These are phyloP conservation scores for Pterula multifida DNA, from an alignment of 1,284 basidiomycete species.

Conservation along the genomic window DNA sequence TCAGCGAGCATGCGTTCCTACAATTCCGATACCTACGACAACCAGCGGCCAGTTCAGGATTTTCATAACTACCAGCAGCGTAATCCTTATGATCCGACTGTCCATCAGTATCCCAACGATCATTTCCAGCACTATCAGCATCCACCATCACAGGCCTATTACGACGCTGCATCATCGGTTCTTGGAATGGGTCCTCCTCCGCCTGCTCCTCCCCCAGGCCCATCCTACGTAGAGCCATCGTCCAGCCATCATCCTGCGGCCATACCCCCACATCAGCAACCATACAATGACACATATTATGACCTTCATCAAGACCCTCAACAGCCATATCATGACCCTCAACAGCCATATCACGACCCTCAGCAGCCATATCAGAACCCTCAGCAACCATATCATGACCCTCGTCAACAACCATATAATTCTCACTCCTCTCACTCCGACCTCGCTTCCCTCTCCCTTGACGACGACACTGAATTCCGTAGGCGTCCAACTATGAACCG, in stretches of 20 bases:
- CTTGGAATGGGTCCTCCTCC: constrained; percentile 62
- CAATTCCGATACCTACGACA: not conserved
- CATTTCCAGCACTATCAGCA: not conserved
- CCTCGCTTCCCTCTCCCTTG: constrained; percentile 15
- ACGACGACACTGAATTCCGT: constrained; percentile 37
- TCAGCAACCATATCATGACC: not conserved
- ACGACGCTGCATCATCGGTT: constrained; percentile 70
- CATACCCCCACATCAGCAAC: not conserved
- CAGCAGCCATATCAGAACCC: too few relatives aligned
- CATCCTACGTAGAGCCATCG: not conserved
- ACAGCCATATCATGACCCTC: not conserved
- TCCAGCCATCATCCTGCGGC: not conserved
- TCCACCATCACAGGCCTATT: constrained; percentile 13
- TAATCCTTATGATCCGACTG: not conserved
- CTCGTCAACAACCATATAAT: not conserved
- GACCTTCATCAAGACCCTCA: not conserved
- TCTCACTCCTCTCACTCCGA: not conserved
- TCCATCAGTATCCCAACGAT: not conserved
- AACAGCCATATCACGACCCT: not conserved
- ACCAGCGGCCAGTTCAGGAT: not conserved
- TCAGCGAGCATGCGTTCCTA: not conserved
- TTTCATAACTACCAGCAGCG: not conserved
- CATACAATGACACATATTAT: not conserved
- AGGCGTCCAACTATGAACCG: constrained; percentile 44
- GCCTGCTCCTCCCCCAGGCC: constrained; percentile 12